Evolutionary conservation across 2,329 filamentous ascomycete species (phyloP).

Genomic region (Coccinonectria pachysandricola): DNA sequence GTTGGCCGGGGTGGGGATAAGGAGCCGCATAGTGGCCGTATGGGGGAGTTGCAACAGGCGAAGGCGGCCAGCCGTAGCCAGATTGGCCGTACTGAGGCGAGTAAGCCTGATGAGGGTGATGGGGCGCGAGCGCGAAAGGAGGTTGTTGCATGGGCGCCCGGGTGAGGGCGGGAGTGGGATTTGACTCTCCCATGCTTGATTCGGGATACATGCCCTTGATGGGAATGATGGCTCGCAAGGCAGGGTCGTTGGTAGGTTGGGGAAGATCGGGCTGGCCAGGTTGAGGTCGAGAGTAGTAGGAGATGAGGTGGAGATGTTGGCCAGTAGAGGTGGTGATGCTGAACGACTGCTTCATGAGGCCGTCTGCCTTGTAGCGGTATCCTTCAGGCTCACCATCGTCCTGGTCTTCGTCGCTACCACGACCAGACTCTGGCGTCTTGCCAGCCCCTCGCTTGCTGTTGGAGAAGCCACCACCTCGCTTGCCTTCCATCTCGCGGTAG

Average conservation of each 20-base stretch:
- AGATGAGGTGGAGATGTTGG: constrained; percentile 94
- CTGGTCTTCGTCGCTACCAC: constrained; percentile 75
- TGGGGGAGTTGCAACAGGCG: constrained; percentile 43
- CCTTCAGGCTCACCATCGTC: constrained; percentile 80
- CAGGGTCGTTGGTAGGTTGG: constrained; percentile 72
- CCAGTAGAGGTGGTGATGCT: constrained; percentile 86
- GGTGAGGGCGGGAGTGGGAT: constrained; percentile 70
- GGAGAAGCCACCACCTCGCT: constrained; percentile 71
- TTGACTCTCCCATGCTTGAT: constrained; percentile 79
- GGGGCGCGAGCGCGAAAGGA: constrained; percentile 28
- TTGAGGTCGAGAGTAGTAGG: constrained; percentile 82
- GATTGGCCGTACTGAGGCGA: constrained; percentile 32
- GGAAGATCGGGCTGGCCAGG: constrained; percentile 61
- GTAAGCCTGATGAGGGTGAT: constrained; percentile 24
- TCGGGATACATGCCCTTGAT: constrained; percentile 96
- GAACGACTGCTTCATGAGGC: constrained; percentile 98
- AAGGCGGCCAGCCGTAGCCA: constrained; percentile 45
- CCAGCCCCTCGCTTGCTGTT: constrained; percentile 47
- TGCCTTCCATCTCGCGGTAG: constrained; percentile 98
- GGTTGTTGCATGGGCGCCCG: constrained; percentile 55
- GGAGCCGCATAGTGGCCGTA: constrained; percentile 36
- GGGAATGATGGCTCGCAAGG: constrained; percentile 71
- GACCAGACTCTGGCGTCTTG: constrained; percentile 75
- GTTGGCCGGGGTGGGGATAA: constrained; percentile 23
- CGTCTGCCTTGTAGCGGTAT: constrained; percentile 91